These are phyloP conservation scores for Colletotrichum navitas DNA, from an alignment of 2,329 filamentous ascomycete genomes.

Conservation along the genomic window DNA sequence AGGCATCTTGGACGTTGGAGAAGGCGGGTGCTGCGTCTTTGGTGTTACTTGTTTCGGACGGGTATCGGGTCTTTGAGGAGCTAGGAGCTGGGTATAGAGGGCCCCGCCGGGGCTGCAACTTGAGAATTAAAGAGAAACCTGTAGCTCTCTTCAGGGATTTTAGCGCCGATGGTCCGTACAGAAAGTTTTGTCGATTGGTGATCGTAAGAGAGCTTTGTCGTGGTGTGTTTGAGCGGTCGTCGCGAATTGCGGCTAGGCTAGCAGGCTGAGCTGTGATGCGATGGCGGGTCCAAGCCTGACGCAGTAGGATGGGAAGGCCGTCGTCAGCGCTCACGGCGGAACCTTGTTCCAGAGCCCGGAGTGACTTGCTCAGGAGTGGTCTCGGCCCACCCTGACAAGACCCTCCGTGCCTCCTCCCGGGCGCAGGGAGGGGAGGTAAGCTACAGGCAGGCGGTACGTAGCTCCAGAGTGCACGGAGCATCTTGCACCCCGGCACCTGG, in stretches of 20 bases:
- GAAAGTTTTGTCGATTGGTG: not conserved
- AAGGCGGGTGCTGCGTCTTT: conserved; percentile 1
- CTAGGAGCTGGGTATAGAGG: conserved; percentile 12
- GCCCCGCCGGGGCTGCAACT: conserved; percentile 38
- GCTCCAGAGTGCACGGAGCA: conserved; percentile 38
- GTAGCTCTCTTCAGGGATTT: not conserved
- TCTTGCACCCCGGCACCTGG: conserved; percentile 41
- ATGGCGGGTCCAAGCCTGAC: conserved; percentile 40
- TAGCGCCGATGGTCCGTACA: not conserved
- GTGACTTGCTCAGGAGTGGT: not conserved
- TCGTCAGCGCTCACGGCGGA: conserved; percentile 36
- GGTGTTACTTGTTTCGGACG: conserved; percentile 35
- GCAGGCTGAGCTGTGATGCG: conserved; percentile 39
- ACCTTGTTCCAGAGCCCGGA: conserved; percentile 38
- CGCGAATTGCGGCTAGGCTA: conserved; percentile 29
- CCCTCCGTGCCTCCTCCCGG: conserved; percentile 15
- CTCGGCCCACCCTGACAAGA: conserved; percentile 21
- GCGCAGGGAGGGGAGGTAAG: conserved; percentile 18
- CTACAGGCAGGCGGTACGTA: conserved; percentile 34
- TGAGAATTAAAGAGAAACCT: not conserved
- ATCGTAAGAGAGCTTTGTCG: conserved; percentile 12
- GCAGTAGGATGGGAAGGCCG: conserved; percentile 22
- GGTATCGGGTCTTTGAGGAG: conserved; percentile 27
- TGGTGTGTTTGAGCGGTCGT: conserved; percentile 20
- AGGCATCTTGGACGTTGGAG: conserved; percentile 62